Base-by-base conservation (phyloP, 2,329 filamentous ascomycete genomes). In the Ophiostoma tasmaniense region DNA sequence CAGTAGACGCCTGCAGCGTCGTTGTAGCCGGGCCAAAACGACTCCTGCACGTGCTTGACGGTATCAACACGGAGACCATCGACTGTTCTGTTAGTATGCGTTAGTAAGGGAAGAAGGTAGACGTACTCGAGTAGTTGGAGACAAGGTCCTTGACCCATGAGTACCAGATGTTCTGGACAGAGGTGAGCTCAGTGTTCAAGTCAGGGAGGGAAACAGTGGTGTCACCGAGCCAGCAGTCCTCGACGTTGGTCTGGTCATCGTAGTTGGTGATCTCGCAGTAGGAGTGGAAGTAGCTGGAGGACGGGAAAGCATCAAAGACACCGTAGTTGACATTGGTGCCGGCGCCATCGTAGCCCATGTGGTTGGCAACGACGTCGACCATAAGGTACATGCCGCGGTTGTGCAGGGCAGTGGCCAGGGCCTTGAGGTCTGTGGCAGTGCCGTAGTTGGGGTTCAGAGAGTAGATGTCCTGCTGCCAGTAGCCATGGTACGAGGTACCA, bases 11-110 rank as follows among this genome's bases (percentile, higher is more conserved):
- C 86, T 0, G 85, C 81, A 1, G 82, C 83, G 7, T 79, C 73
- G 28, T 81, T 77, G 72, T 89, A 89, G 0, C 74, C 76, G 0
- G 84, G 77, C 79, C 86, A 87, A 76, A 88, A 90, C 13, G 79
- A 80, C 71, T 83, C 82, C 71, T 87, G 81, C 17, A 88, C 84
- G 75, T 89, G 85, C 76, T 86, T 87, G 71, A 85, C 85, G 0
- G 84, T 87, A 71, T 89, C 86, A 72, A 88, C 83, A 42, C 86
- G 84, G 13, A 87, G 78, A 2, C 86, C 85, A 74, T 87, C 86
- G 28, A 79, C 61, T 64, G 33, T 20, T 55, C 25, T 33, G 55
- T 61, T 25, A 61, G 55, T 13, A 61, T 6, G 25, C 55, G 17
- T 30, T 5, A 30, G 6, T 13, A 6, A 30, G 11, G 13, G 25